These are phyloP conservation scores for Podospora didyma DNA, from an alignment of 495 filamentous ascomycete species.

Conservation along the genomic window DNA sequence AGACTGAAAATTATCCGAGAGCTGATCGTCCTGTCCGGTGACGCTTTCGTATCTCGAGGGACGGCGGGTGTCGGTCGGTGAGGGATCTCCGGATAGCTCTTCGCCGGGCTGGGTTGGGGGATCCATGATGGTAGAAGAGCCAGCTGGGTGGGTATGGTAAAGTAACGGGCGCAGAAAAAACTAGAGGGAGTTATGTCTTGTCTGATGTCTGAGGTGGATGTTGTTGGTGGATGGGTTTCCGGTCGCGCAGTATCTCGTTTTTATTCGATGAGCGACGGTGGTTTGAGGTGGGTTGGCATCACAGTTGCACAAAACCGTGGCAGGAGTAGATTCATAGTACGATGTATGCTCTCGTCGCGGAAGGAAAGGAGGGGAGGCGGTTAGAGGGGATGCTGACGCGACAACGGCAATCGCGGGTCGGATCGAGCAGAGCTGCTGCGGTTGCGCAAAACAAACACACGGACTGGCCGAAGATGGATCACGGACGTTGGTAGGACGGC, in stretches of 20 bases:
- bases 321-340: constrained; percentile 1
- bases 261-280: neutral
- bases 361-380: neutral
- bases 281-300: constrained; percentile 4
- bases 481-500: no score
- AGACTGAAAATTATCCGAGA: constrained; percentile 40
- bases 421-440: neutral
- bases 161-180: no score
- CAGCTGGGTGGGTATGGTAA: neutral
- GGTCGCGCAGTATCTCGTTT: neutral
- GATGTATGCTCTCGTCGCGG: neutral
- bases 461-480: neutral
- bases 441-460: constrained; percentile 1
- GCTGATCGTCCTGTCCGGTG: constrained; percentile 28
- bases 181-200: no score
- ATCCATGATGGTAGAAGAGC: constrained; percentile 25
- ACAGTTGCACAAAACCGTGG: constrained; percentile 5
- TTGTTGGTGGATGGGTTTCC: no score
- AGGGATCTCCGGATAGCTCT: constrained; percentile 29
- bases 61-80: constrained; percentile 41
- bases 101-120: constrained; percentile 26
- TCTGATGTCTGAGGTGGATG: no score
- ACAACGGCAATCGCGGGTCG: neutral
- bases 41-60: constrained; percentile 24
- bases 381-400: neutral